Percentiles rank a stretch among this genome's conserved stretches.
phyloP scores from a whole-genome alignment of 1,284 basidiomycete species.

The Moesziomyces sp. region DNA sequence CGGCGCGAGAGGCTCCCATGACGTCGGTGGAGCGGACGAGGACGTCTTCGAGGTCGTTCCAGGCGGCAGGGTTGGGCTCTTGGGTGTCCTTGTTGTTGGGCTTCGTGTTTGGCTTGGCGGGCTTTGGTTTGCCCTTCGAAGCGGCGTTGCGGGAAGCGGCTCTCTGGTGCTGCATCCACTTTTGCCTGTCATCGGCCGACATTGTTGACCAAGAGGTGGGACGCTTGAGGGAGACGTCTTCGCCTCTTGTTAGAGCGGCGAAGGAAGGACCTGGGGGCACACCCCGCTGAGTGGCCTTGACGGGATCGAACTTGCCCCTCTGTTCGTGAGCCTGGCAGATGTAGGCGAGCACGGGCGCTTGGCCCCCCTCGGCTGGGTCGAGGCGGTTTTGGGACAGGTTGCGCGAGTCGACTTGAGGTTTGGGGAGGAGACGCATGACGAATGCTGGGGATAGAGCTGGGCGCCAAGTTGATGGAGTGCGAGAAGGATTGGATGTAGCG shows the following conservation, averaged over 20 bases:
- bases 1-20: slow-evolving; percentile 75
- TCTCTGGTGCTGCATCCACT: slow-evolving; percentile 69
- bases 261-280: slow-evolving; percentile 74
- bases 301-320: slow-evolving; percentile 85
- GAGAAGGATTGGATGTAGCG: slow-evolving; percentile 1
- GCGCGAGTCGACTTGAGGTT: slow-evolving; percentile 13
- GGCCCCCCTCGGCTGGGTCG: slow-evolving; percentile 24
- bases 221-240: slow-evolving; percentile 69
- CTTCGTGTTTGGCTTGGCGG: slow-evolving; percentile 16
- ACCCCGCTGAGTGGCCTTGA: slow-evolving; percentile 76
- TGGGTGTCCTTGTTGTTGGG: slow-evolving; percentile 1
- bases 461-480: slow-evolving; percentile 16
- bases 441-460: slow-evolving; percentile 39
- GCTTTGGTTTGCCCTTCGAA: slow-evolving; percentile 68
- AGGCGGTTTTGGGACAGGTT: slow-evolving; percentile 13
- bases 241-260: slow-evolving; percentile 69
- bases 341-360: slow-evolving; percentile 71
- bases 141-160: slow-evolving; percentile 64
- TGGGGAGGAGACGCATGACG: slow-evolving; percentile 24
- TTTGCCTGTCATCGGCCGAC: slow-evolving; percentile 25
- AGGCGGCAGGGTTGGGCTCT: slow-evolving; percentile 70
- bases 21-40: slow-evolving; percentile 45
- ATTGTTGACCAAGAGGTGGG: slow-evolving; percentile 47
- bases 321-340: slow-evolving; percentile 80
- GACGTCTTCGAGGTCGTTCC: slow-evolving; percentile 37